These are phyloP conservation scores for Paraphysoderma sedebokerense DNA, from an alignment of 371 early-diverging fungal species.

Conservation along the genomic window DNA sequence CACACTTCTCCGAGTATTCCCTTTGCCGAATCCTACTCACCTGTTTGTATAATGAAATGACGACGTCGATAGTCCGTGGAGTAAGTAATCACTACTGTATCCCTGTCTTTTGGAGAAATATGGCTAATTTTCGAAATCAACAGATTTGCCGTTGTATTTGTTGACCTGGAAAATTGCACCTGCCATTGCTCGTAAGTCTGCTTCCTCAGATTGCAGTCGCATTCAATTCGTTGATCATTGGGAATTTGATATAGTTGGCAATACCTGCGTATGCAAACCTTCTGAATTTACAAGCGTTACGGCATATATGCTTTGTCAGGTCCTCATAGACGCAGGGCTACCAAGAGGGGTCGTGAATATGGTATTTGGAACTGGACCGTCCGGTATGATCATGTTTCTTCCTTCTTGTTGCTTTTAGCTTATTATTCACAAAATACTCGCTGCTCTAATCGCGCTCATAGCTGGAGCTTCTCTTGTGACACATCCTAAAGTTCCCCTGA, in stretches of 20 bases:
- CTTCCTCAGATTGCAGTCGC: slow-evolving; percentile 1
- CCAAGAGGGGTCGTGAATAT: slow-evolving; percentile 62
- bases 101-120: not conserved
- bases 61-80: too few species aligned
- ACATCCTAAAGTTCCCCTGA: slow-evolving; percentile 40
- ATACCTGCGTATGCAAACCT: slow-evolving; percentile 55
- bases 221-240: slow-evolving; percentile 1
- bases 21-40: too few species aligned
- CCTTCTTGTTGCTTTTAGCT: not conserved
- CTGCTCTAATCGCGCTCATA: slow-evolving; percentile 8
- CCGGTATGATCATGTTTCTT: not conserved
- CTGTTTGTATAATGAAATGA: too few species aligned
- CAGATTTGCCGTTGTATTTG: slow-evolving; percentile 35
- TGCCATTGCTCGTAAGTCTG: slow-evolving; percentile 29
- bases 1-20: too few species aligned
- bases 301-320: slow-evolving; percentile 34
- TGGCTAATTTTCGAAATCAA: slow-evolving; percentile 3
- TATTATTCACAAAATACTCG: not conserved
- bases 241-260: slow-evolving; percentile 18
- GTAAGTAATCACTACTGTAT: slow-evolving; percentile 15
- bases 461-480: slow-evolving; percentile 43
- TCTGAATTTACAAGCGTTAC: slow-evolving; percentile 54
- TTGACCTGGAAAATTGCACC: slow-evolving; percentile 68
- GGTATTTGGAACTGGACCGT: slow-evolving; percentile 45
- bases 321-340: slow-evolving; percentile 42